A percentile compares a stretch with the other conserved stretches of the same genome.
Evolutionary conservation across 2,329 filamentous ascomycete species (phyloP).

Genomic region (Neurospora sp.): DNA sequence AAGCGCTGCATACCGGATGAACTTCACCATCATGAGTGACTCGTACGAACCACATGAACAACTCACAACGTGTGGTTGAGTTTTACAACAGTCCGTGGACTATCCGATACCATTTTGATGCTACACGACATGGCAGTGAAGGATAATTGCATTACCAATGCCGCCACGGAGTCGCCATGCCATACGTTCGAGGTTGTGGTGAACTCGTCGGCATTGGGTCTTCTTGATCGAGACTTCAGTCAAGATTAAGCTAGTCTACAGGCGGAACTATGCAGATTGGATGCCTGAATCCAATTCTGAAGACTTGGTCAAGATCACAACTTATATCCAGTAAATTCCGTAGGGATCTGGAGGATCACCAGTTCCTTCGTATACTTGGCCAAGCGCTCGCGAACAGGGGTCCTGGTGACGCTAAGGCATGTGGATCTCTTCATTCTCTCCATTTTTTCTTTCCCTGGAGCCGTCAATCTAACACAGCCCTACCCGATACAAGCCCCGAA

Average conservation of each 20-base stretch:
- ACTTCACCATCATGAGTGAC: neutral
- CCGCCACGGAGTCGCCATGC: neutral
- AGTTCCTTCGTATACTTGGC: neutral
- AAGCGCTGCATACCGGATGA: neutral
- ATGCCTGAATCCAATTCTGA: neutral
- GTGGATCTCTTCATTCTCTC: neutral
- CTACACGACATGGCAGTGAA: neutral
- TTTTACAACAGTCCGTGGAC: neutral
- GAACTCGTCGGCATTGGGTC: neutral
- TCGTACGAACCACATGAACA: neutral
- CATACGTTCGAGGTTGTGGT: neutral
- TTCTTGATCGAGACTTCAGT: neutral
- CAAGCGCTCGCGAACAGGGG: neutral
- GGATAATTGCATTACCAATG: neutral
- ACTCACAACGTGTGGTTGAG: neutral
- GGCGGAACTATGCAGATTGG: neutral
- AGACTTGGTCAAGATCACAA: neutral
- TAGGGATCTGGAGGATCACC: neutral
- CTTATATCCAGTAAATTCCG: neutral
- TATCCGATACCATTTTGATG: neutral
- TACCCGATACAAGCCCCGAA: neutral
- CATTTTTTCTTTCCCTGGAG: neutral
- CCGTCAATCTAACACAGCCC: constrained; percentile 3
- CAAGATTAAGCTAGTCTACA: neutral
- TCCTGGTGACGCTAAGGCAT: neutral